Base-by-base conservation (phyloP, 768 basidiomycete genomes). In the Pisolithus orientalis region DNA sequence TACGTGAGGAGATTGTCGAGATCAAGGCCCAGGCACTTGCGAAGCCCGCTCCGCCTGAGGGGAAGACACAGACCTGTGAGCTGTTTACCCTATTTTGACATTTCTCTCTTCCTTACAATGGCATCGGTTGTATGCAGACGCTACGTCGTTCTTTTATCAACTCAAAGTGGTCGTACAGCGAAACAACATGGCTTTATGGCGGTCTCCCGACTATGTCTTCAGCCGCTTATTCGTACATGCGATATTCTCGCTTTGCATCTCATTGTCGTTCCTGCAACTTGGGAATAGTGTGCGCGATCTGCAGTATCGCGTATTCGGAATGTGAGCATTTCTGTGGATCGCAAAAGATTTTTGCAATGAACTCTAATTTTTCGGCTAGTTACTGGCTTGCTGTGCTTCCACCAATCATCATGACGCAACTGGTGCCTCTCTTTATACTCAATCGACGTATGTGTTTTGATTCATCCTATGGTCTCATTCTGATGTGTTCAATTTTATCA, bases 131-230 rank as follows among this genome's bases (percentile, higher is more conserved):
- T 48, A 5, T 44, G n/a, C 24, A 86, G 83, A 89, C 64, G 87
- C 91, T 1, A 90, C 89, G 0, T 75, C 85, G 0, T 85, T 90
- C 72, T 65, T 76, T 47, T 84, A 83, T 64, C 92, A 95, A 65
- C 72, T 94, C 55, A 74, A 75, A 56, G 73, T 76, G 13, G 89
- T 94, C 53, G 74, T 82, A 16, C 58, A 71, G 21, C 77, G 91
- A 39, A 87, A 88, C 62, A 83, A 83, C 60, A 59, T 73, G 6
- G 83, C 88, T 2, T 71, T 93, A 11, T 94, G 88, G 86, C 76
- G 92, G 50, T 87, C 84, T 8, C 87, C 90, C 3, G 83, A 91
- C 57, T 94, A 94, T 64, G 82, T 90, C 47, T 93, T 85, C 72
- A 90, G 82, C 48, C 81, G 92, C 17, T 70, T 92, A 25, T 90